phyloP scores from a whole-genome alignment of 2,329 filamentous ascomycete genomes.

The Aspergillus vadensis region DNA sequence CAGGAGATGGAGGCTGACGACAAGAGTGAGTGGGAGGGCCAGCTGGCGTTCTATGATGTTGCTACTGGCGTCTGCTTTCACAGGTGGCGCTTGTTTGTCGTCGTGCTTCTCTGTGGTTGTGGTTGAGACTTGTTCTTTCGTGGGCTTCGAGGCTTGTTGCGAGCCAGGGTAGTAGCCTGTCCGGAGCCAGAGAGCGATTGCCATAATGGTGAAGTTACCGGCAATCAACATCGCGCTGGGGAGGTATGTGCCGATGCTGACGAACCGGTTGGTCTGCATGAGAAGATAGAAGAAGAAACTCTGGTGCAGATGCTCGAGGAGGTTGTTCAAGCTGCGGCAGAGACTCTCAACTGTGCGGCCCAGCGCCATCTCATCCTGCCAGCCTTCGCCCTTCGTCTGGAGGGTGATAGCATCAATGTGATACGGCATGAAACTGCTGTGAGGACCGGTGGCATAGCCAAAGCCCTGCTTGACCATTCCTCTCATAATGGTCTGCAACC shows the following conservation, averaged over 20 bases:
- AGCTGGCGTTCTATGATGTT: conserved; percentile 43
- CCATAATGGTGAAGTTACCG: conserved; percentile 92
- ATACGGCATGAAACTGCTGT: conserved; percentile 96
- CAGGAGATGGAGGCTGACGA: conserved; percentile 72
- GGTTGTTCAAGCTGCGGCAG: conserved; percentile 91
- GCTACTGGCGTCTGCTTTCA: conserved; percentile 23
- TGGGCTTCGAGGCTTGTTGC: conserved; percentile 28
- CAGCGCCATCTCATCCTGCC: conserved; percentile 97
- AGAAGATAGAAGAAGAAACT: conserved; percentile 99
- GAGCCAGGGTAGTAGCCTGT: conserved; percentile 62
- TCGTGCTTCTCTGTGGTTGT: conserved; percentile 16
- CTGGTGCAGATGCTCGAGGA: conserved; percentile 95
- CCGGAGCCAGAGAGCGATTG: conserved; percentile 89
- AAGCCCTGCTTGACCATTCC: conserved; percentile 92
- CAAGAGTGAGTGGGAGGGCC: conserved; percentile 64
- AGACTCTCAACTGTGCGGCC: conserved; percentile 86
- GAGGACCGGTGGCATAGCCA: conserved; percentile 84
- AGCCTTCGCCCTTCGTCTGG: conserved; percentile 84
- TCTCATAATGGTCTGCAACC: conserved; percentile 82
- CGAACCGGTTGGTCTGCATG: conserved; percentile 87
- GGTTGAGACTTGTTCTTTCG: conserved; percentile 18
- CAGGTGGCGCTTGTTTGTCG: background rate
- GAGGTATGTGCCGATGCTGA: conserved; percentile 96
- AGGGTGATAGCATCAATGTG: conserved; percentile 95
- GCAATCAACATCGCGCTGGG: conserved; percentile 97